phyloP scores from a whole-genome alignment of 78 protist species.

The Polysphondylium violaceum region DNA sequence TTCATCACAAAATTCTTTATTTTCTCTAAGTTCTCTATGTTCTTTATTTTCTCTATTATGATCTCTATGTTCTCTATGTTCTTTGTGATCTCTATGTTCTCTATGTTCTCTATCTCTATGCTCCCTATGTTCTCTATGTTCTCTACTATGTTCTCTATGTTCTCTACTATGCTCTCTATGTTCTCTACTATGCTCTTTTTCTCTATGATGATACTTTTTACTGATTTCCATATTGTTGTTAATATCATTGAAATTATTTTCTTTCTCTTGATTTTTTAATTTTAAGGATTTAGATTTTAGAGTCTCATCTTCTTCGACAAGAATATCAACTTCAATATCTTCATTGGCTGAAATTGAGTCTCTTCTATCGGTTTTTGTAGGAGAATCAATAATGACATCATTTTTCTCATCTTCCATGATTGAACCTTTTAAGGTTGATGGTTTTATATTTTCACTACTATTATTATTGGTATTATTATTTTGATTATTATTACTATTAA shows the following conservation, averaged over 20 bases:
- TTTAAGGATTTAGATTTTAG: background rate
- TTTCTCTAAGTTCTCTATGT: constrained; percentile 9
- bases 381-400: constrained; percentile 20
- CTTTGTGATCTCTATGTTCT: background rate
- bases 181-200: background rate
- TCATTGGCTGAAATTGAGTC: background rate
- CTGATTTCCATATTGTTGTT: background rate
- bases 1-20: background rate
- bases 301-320: constrained; percentile 31
- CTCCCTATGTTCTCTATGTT: background rate
- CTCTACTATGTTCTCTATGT: background rate
- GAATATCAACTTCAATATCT: constrained; percentile 57
- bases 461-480: background rate
- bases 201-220: background rate
- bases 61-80: background rate
- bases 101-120: background rate
- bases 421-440: background rate
- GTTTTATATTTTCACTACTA: background rate
- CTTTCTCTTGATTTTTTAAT: background rate
- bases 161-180: background rate
- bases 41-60: constrained; percentile 10
- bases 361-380: constrained; percentile 3
- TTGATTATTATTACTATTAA: background rate
- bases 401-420: background rate
- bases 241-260: background rate